Evolutionary conservation across 2,329 filamentous ascomycete species (phyloP).

Genomic region (Xylariaceae sp.): DNA sequence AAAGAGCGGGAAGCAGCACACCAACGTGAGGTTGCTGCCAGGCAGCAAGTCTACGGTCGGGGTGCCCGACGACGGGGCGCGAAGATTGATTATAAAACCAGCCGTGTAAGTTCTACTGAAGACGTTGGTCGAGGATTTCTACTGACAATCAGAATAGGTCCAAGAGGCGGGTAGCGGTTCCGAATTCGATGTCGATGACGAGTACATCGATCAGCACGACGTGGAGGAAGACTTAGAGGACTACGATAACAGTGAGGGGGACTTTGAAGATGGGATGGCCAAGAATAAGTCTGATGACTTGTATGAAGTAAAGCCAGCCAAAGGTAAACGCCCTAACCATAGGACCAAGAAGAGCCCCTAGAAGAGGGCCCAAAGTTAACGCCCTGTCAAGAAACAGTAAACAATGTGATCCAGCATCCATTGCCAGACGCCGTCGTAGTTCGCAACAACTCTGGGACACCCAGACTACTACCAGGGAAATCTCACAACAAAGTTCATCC

Average conservation of each 20-base stretch:
- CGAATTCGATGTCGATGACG: constrained; percentile 27
- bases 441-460: neutral
- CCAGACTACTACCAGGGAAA: constrained; percentile 1
- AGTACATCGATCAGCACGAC: constrained; percentile 29
- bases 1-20: constrained; percentile 75
- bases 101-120: constrained; percentile 32
- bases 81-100: constrained; percentile 47
- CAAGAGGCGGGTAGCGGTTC: constrained; percentile 25
- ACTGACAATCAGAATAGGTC: constrained; percentile 23
- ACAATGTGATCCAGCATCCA: neutral
- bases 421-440: constrained; percentile 1
- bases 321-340: constrained; percentile 17
- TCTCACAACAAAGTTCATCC: neutral
- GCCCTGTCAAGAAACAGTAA: constrained; percentile 17
- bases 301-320: constrained; percentile 1
- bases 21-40: constrained; percentile 61
- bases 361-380: constrained; percentile 24
- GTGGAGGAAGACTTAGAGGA: constrained; percentile 14
- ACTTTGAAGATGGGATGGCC: constrained; percentile 7
- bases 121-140: constrained; percentile 22
- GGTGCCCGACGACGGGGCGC: constrained; percentile 64
- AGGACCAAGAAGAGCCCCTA: constrained; percentile 16
- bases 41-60: constrained; percentile 73
- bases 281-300: neutral
- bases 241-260: constrained; percentile 21